A percentile compares a stretch with the other conserved stretches of the same genome.
Conservation (phyloP, 2,329 filamentous ascomycete species). For the Venturia aucupariae region DNA sequence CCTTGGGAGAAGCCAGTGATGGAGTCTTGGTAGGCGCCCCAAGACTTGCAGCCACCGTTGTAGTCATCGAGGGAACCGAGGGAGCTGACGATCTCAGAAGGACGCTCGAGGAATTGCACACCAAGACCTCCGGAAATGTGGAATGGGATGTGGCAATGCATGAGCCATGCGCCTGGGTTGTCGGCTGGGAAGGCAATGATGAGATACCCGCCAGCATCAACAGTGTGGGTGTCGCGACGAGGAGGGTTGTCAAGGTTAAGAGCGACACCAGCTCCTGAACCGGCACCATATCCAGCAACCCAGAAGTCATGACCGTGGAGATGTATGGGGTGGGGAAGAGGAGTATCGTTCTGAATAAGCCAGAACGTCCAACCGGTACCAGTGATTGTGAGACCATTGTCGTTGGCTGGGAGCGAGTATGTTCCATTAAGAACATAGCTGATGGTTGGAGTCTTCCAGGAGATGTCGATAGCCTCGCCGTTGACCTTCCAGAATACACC, state of each 20-base stretch:
- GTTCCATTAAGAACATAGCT: slow-evolving; percentile 14
- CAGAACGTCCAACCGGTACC: slow-evolving; percentile 15
- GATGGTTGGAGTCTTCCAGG: slow-evolving; percentile 15
- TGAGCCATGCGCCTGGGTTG: slow-evolving; percentile 40
- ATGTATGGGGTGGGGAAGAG: slow-evolving; percentile 16
- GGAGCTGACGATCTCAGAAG: slow-evolving; percentile 11
- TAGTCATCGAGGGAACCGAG: slow-evolving; percentile 20
- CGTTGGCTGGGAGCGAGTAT: slow-evolving; percentile 13
- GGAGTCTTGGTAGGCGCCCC: slow-evolving; percentile 17
- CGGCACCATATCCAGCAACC: slow-evolving; percentile 12
- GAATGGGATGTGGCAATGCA: slow-evolving; percentile 18
- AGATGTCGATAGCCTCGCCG: slow-evolving; percentile 13
- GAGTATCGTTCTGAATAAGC: slow-evolving; percentile 14
- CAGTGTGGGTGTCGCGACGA: slow-evolving; percentile 25
- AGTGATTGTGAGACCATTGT: slow-evolving; percentile 13
- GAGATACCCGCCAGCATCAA: slow-evolving; percentile 28
- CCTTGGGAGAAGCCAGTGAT: background rate
- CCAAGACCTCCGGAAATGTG: slow-evolving; percentile 17
- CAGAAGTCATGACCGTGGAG: slow-evolving; percentile 16
- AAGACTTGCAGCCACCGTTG: slow-evolving; percentile 23
- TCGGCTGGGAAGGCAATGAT: slow-evolving; percentile 44
- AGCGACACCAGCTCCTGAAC: slow-evolving; percentile 5
- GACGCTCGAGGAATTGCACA: slow-evolving; percentile 16
- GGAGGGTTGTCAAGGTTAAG: slow-evolving; percentile 25
- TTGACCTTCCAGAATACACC: slow-evolving; percentile 18